phyloP scores from a whole-genome alignment of 2,329 filamentous ascomycete genomes.

The Tolypocladium pustulatum region DNA sequence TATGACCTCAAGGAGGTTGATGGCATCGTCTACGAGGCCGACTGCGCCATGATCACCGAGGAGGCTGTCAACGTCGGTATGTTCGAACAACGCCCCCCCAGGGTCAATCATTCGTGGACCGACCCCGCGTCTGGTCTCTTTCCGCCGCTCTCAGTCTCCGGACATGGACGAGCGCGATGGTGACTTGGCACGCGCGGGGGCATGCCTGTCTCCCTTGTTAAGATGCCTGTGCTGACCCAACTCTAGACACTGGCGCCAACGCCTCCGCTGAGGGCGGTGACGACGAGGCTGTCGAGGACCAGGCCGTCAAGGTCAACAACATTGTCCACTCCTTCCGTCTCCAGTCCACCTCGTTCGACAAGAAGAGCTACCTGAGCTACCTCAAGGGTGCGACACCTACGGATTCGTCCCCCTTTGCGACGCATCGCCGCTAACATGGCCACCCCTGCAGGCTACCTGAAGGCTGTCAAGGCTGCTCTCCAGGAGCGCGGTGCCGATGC shows the following conservation, averaged over 20 bases:
- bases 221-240: background rate
- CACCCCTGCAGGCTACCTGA: slow-evolving; percentile 65
- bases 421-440: slow-evolving; percentile 2
- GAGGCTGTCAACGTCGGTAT: slow-evolving; percentile 63
- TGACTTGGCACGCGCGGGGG: background rate
- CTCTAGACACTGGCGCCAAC: slow-evolving; percentile 80
- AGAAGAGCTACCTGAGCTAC: slow-evolving; percentile 74
- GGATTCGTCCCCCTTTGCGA: background rate
- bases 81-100: slow-evolving; percentile 20
- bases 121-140: background rate
- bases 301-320: slow-evolving; percentile 72
- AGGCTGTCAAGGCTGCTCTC: slow-evolving; percentile 66
- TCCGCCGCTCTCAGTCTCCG: background rate
- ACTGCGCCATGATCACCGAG: slow-evolving; percentile 83
- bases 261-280: slow-evolving; percentile 86
- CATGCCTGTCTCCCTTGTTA: background rate
- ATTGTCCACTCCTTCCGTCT: slow-evolving; percentile 89
- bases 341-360: slow-evolving; percentile 67
- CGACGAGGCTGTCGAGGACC: slow-evolving; percentile 67
- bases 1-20: slow-evolving; percentile 75
- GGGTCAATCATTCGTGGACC: background rate
- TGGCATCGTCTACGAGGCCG: slow-evolving; percentile 75
- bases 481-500: slow-evolving; percentile 50
- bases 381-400: slow-evolving; percentile 60
- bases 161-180: background rate